Percentiles rank a stretch among this genome's conserved stretches.
These are phyloP conservation scores for Metschnikowia amazonensis DNA, from an alignment of 805 yeast species.

Conservation along the genomic window DNA sequence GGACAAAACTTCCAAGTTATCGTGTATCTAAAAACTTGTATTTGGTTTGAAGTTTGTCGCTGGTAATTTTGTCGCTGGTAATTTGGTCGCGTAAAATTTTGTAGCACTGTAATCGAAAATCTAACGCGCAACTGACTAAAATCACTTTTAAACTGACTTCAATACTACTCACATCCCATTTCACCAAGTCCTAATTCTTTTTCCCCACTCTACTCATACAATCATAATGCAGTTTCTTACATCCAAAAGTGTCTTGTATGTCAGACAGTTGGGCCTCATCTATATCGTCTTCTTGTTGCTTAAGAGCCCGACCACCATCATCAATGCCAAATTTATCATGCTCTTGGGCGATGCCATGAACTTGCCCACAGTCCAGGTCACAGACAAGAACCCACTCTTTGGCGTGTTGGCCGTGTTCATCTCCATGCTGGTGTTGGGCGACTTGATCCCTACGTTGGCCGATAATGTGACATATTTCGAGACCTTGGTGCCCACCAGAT, in stretches of 20 bases:
- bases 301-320: slow-evolving; percentile 44
- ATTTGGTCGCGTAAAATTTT: too few relatives aligned
- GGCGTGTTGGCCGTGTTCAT: slow-evolving; percentile 51
- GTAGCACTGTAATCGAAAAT: too few relatives aligned
- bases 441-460: slow-evolving; percentile 48
- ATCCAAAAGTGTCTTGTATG: slow-evolving; percentile 44
- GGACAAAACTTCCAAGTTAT: too few relatives aligned
- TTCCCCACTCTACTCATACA: too few relatives aligned
- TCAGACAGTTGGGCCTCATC: slow-evolving; percentile 44
- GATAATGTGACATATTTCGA: slow-evolving; percentile 52
- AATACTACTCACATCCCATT: too few relatives aligned
- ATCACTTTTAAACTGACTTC: too few relatives aligned
- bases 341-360: slow-evolving; percentile 60
- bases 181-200: too few relatives aligned
- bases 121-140: too few relatives aligned
- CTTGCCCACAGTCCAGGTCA: slow-evolving; percentile 32
- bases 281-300: slow-evolving; percentile 43
- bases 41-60: too few relatives aligned
- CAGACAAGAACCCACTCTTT: slow-evolving; percentile 40
- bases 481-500: slow-evolving; percentile 55
- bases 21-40: too few relatives aligned
- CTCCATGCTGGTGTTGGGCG: slow-evolving; percentile 44
- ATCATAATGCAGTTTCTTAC: slow-evolving; percentile 48
- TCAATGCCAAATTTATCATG: slow-evolving; percentile 45
- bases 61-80: too few relatives aligned